Percentiles rank a stretch among this genome's conserved stretches.
Evolutionary conservation across 2,329 filamentous ascomycete species (phyloP).

Genomic region (Cryphonectria japonica): DNA sequence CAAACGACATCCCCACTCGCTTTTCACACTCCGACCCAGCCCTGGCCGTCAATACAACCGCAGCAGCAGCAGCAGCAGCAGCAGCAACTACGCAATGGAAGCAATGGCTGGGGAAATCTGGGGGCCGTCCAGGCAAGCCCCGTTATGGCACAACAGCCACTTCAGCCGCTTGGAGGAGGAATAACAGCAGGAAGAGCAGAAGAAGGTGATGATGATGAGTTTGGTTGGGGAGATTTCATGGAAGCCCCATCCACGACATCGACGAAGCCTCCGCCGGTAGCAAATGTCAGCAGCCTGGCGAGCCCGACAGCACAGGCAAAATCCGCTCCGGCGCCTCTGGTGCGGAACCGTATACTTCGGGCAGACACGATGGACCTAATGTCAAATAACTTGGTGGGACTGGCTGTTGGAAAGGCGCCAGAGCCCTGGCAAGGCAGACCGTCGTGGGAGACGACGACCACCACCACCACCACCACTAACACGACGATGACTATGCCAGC

Average conservation of each 20-base stretch:
- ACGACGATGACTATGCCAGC: background rate
- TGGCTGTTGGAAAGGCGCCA: slow-evolving; percentile 34
- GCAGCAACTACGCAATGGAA: slow-evolving; percentile 25
- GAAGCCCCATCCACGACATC: slow-evolving; percentile 47
- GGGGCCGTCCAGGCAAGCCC: slow-evolving; percentile 22
- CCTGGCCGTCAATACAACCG: slow-evolving; percentile 35
- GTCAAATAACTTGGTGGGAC: slow-evolving; percentile 54
- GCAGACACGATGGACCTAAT: slow-evolving; percentile 59
- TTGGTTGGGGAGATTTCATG: slow-evolving; percentile 72
- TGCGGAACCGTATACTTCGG: slow-evolving; percentile 42
- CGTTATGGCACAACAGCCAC: slow-evolving; percentile 15
- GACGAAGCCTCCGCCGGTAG: slow-evolving; percentile 28
- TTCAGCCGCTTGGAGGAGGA: background rate
- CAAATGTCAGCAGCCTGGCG: slow-evolving; percentile 3
- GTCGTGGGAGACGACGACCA: slow-evolving; percentile 27
- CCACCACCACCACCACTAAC: background rate
- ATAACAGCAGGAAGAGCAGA: slow-evolving; percentile 26
- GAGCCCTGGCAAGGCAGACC: slow-evolving; percentile 31
- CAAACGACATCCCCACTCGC: slow-evolving; percentile 23
- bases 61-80: background rate
- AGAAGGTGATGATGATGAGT: slow-evolving; percentile 64
- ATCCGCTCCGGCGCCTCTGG: slow-evolving; percentile 14
- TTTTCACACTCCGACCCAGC: slow-evolving; percentile 27
- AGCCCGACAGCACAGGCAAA: slow-evolving; percentile 18
- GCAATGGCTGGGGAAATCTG: slow-evolving; percentile 34